Evolutionary conservation across 108 stramenopile genomes (phyloP).

Genomic region (Cyclostephanos invisitatus): DNA sequence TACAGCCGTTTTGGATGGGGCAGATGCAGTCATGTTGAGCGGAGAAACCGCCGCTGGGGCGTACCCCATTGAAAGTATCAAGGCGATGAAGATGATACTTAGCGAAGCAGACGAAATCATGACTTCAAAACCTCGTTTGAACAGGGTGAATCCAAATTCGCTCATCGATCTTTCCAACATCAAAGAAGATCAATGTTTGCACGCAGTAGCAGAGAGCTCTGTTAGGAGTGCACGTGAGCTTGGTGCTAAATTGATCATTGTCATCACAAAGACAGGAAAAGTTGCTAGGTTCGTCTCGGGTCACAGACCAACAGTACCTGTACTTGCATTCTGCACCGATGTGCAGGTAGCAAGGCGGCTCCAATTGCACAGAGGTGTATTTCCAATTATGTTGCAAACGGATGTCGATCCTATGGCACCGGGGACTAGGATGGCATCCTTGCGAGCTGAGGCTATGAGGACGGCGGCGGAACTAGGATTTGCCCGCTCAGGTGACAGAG

Average conservation of each 20-base stretch:
- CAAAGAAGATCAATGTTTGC: conserved; percentile 61
- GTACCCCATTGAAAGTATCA: conserved; percentile 62
- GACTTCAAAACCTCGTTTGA: conserved; percentile 43
- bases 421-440: conserved; percentile 58
- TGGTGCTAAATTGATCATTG: conserved; percentile 60
- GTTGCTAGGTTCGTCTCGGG: conserved; percentile 59
- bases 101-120: conserved; percentile 60
- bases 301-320: conserved; percentile 66
- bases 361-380: conserved; percentile 59
- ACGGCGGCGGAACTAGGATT: conserved; percentile 72
- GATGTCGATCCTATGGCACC: conserved; percentile 40
- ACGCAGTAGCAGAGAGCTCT: conserved; percentile 58
- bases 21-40: conserved; percentile 75
- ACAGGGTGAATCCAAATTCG: conserved; percentile 31
- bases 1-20: conserved; percentile 72
- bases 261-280: conserved; percentile 51
- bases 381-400: conserved; percentile 60
- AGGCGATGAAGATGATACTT: conserved; percentile 66
- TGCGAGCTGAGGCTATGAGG: conserved; percentile 70
- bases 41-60: conserved; percentile 77
- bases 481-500: conserved; percentile 60
- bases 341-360: conserved; percentile 64
- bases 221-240: conserved; percentile 62
- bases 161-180: conserved; percentile 32
- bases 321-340: conserved; percentile 72